Base-by-base conservation (phyloP, 257 asterid species). In the Anisodus tanguticus region DNA sequence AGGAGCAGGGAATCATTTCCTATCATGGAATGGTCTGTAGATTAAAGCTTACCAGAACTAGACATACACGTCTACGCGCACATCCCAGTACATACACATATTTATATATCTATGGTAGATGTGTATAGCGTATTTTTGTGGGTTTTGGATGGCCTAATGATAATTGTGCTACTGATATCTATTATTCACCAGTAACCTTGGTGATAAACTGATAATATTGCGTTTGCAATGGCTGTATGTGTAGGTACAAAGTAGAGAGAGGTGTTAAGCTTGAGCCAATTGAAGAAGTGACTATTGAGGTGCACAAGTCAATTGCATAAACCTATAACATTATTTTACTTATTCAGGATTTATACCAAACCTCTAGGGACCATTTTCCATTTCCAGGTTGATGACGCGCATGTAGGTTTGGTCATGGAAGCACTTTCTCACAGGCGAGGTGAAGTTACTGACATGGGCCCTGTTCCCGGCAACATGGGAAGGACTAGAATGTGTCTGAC, bases 231-330 rank as follows among this genome's bases (percentile, higher is more conserved):
- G 17, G 68, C 22, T 83, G 22, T 63, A 54, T 83, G 84, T 82
- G 80, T 87, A 97, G 99, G 99, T 97, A 97, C 87, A 97, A 97
- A 88, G 86, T 53, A 74, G 98, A 90, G 90, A 90, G 87, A 0
- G 91, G 97, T 80, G 92, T 85, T 87, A 95, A 95, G 92, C 91
- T 95, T 79, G 99, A 97, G 91, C 99, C 99, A 41, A 89, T 97
- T 89, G 99, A 97, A 93, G 99, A 97, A 93, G 98, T 97, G 71
- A 97, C 98, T n/a, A 90, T 97, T 82, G 99, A 97, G 97, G 99
- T 93, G 77, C 80, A 87, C 87, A 62, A 62, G 80, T 19, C 67
- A 41, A 64, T 41, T 81, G 37, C 63, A 63, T 78, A 41, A 83
- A 54, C 82, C 45, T 53, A 51, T 16, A 4, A 7, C 31, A 53